These are phyloP conservation scores for Exophiala viscosa DNA, from an alignment of 2,329 filamentous ascomycete species.

Conservation along the genomic window DNA sequence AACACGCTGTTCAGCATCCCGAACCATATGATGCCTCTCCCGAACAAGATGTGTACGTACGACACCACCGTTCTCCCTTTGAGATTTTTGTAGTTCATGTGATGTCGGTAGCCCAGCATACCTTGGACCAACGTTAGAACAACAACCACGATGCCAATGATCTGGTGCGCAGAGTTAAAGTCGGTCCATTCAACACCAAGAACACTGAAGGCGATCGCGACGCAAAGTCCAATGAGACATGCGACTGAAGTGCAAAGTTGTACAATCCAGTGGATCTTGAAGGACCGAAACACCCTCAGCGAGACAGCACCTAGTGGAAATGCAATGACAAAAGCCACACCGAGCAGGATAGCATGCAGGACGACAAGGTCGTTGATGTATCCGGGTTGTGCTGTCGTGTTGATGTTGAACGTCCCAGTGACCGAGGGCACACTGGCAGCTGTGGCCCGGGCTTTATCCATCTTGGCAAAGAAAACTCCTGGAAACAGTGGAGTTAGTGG, in stretches of 20 bases:
- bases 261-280: constrained; percentile 39
- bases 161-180: constrained; percentile 44
- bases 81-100: constrained; percentile 31
- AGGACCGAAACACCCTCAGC: constrained; percentile 33
- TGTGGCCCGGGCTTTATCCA: constrained; percentile 16
- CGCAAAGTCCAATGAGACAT: constrained; percentile 35
- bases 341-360: constrained; percentile 33
- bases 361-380: constrained; percentile 7
- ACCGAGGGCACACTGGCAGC: constrained; percentile 29
- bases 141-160: constrained; percentile 41
- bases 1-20: constrained; percentile 16
- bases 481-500: background rate
- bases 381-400: constrained; percentile 2
- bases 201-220: constrained; percentile 39
- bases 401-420: constrained; percentile 32
- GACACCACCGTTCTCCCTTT: constrained; percentile 6
- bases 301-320: constrained; percentile 34
- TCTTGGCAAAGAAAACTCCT: constrained; percentile 18
- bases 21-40: constrained; percentile 22
- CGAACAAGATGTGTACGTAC: constrained; percentile 27
- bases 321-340: constrained; percentile 32
- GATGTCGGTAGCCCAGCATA: constrained; percentile 35
- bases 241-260: constrained; percentile 37
- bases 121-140: constrained; percentile 33
- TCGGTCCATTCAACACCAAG: constrained; percentile 36